Conservation (phyloP, 768 basidiomycete genomes). For the Tricholoma saponaceum region DNA sequence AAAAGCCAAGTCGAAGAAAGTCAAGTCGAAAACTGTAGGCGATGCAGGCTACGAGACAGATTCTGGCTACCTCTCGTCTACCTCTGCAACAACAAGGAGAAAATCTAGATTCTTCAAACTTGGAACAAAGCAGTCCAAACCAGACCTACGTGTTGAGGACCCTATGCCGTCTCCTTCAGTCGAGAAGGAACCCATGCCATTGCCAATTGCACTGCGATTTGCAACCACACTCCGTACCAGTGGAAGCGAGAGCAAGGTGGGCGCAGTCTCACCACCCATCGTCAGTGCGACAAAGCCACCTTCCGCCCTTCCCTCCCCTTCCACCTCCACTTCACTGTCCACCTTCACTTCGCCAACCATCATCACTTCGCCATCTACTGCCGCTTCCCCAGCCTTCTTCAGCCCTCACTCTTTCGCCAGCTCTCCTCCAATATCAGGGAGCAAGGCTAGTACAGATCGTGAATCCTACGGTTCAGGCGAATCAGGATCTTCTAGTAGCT, state of each 20-base stretch:
- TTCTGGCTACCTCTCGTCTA: conserved; percentile 26
- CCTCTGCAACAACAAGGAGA: conserved; percentile 23
- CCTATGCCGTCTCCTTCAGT: conserved; percentile 18
- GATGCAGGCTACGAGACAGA: conserved; percentile 38
- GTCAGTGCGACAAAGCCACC: neutral
- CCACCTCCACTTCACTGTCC: neutral
- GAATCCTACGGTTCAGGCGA: conserved; percentile 16
- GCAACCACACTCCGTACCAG: conserved; percentile 29
- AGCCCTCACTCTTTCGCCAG: neutral
- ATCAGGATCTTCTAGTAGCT: conserved; percentile 15
- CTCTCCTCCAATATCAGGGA: neutral
- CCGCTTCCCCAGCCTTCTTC: neutral
- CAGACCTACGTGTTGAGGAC: conserved; percentile 26
- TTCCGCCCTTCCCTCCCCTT: neutral
- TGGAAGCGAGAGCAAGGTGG: conserved; percentile 3
- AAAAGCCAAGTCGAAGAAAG: conserved; percentile 25
- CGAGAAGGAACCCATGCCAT: conserved; percentile 26
- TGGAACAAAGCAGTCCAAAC: conserved; percentile 33
- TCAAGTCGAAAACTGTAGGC: conserved; percentile 19
- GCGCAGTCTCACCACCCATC: neutral
- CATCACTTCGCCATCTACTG: neutral
- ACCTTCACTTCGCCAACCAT: neutral
- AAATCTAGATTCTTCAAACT: conserved; percentile 43
- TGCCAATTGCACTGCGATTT: conserved; percentile 47
- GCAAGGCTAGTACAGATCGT: conserved; percentile 1